These are phyloP conservation scores for Saccharomyces hybrid DNA, from an alignment of 1,139 yeast genomes.

Conservation along the genomic window DNA sequence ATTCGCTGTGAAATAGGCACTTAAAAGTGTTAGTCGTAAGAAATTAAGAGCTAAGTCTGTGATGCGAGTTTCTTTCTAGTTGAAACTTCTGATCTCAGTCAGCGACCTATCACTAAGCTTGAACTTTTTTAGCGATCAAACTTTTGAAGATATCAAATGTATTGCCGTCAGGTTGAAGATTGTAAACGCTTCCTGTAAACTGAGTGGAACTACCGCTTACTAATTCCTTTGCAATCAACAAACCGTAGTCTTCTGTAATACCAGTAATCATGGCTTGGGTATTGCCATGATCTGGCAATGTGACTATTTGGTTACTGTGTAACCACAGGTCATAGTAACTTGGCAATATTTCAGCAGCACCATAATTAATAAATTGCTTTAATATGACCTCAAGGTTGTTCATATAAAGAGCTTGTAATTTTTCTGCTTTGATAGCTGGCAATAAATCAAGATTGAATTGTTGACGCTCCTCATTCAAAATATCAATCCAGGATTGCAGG, in stretches of 20 bases:
- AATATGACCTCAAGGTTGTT: constrained; percentile 57
- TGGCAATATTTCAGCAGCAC: constrained; percentile 63
- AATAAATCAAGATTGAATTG: constrained; percentile 38
- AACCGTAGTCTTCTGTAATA: constrained; percentile 76
- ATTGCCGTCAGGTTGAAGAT: constrained; percentile 94
- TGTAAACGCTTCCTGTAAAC: constrained; percentile 48
- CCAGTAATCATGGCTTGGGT: constrained; percentile 65
- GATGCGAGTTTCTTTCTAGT: neutral
- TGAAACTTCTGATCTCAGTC: neutral
- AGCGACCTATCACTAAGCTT: neutral
- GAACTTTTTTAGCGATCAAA: constrained; percentile 58
- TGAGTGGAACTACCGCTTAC: constrained; percentile 34
- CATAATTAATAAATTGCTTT: constrained; percentile 52
- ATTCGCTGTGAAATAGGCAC: neutral
- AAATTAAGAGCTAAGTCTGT: neutral
- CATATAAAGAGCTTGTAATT: constrained; percentile 62
- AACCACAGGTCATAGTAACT: constrained; percentile 82
- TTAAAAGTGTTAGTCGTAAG: neutral
- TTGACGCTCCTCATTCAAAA: constrained; percentile 47
- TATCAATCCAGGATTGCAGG: constrained; percentile 57
- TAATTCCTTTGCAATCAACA: constrained; percentile 67
- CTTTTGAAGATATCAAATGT: constrained; percentile 95
- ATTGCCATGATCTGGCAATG: constrained; percentile 41
- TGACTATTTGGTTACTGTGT: constrained; percentile 61
- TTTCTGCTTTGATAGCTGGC: constrained; percentile 52